These are phyloP conservation scores for Acorus gramineus DNA, from an alignment of 106 monocot species.

Conservation along the genomic window DNA sequence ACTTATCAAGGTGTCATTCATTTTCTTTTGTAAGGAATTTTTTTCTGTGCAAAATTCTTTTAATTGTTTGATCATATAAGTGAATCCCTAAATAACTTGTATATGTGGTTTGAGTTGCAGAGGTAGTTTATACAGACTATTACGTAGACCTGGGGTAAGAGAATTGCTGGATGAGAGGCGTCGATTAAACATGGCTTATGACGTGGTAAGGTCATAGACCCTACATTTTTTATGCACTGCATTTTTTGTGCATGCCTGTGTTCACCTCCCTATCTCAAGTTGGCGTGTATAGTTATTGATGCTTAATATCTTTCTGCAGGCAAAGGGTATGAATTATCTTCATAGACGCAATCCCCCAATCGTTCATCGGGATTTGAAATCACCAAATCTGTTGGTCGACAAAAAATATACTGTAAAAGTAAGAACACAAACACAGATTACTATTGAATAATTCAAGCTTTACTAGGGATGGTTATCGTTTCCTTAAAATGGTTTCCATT, in stretches of 20 bases:
- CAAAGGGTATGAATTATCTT: conserved; percentile 99
- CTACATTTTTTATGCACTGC: neutral
- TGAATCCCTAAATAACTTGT: too few relatives aligned
- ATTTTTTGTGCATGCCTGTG: neutral
- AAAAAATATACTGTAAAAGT: conserved; percentile 97
- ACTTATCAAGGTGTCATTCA: conserved; percentile 64
- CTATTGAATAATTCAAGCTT: too few relatives aligned
- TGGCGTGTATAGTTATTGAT: neutral
- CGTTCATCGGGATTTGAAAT: conserved; percentile 97
- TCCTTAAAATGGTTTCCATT: neutral
- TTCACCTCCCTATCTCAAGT: neutral
- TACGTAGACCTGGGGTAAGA: conserved; percentile 64
- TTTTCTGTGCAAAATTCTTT: neutral
- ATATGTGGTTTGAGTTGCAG: conserved; percentile 27
- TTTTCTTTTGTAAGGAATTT: neutral
- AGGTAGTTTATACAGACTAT: conserved; percentile 86
- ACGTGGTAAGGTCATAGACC: conserved; percentile 50
- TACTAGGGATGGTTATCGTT: neutral
- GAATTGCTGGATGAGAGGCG: conserved; percentile 90
- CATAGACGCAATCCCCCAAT: conserved; percentile 91
- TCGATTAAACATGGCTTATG: conserved; percentile 87
- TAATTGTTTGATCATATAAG: too few relatives aligned
- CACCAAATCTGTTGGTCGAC: conserved; percentile 97
- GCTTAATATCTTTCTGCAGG: conserved; percentile 34
- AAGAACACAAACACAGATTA: conserved; percentile 5